phyloP scores from a whole-genome alignment of 768 basidiomycete genomes.

The Tylopilus subfusipes region DNA sequence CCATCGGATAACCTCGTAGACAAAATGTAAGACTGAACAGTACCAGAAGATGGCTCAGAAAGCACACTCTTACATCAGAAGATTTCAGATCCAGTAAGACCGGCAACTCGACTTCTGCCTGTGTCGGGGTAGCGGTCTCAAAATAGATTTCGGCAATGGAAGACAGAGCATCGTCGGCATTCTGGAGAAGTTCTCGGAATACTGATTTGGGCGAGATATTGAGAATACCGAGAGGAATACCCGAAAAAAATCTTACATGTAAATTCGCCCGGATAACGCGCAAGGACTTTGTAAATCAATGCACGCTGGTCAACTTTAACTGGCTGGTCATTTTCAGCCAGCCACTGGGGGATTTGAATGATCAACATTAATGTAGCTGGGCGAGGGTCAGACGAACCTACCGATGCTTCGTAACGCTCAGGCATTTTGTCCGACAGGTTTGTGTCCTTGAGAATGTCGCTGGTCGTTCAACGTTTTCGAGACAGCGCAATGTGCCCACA shows the following conservation, averaged over 20 bases:
- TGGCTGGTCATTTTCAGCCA: slow-evolving; percentile 54
- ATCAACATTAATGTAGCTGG: not conserved
- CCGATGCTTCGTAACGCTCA: not conserved
- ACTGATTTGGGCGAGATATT: slow-evolving; percentile 30
- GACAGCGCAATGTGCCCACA: no score
- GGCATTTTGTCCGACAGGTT: not conserved
- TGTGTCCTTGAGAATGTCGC: not conserved
- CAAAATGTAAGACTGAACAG: no score
- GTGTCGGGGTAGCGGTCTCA: slow-evolving; percentile 50
- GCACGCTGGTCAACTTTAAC: slow-evolving; percentile 91
- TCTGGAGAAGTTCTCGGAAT: slow-evolving; percentile 37
- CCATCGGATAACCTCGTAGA: slow-evolving; percentile 69
- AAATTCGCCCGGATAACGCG: slow-evolving; percentile 91
- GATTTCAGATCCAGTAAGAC: slow-evolving; percentile 61
- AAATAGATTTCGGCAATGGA: slow-evolving; percentile 74
- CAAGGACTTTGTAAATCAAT: slow-evolving; percentile 90
- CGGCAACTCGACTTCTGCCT: not conserved
- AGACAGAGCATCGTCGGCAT: slow-evolving; percentile 83
- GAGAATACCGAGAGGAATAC: not conserved
- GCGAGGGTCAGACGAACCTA: not conserved
- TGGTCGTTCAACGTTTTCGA: not conserved
- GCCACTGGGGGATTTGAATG: slow-evolving; percentile 32
- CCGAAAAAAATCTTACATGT: slow-evolving; percentile 47
- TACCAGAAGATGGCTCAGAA: not conserved
- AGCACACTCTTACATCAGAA: slow-evolving; percentile 39